Base-by-base conservation (phyloP, 2,329 filamentous ascomycete species). In the Colletotrichum coccodes region DNA sequence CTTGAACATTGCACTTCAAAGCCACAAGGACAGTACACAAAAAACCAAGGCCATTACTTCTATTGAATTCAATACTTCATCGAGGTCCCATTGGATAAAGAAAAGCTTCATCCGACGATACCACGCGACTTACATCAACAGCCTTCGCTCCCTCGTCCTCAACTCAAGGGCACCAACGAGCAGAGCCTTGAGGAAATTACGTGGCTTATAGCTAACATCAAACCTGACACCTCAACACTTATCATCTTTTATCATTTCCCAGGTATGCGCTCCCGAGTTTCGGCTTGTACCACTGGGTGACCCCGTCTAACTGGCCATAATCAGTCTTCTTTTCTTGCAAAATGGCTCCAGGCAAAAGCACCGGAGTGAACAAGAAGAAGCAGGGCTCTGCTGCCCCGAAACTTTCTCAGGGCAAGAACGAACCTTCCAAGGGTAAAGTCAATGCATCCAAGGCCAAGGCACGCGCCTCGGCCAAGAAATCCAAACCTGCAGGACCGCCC, bases 291-390 rank as follows among this genome's bases (percentile, higher is more conserved):
- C 12, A 9, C 49, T 36, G 6, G 30, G 23, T 23, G 11, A 18
- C 30, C n/a, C 12, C 12, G 8, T 4, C n/a, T 53, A 6, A 53
- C 11, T 18, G 6, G 28, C 30, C 6, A 14, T 34, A n/a, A 18
- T 34, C 49, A 53, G 49, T 18, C 30, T 23, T 23, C 30, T 21
- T 14, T 34, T 16, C 9, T 14, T 11, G 1, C 52, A 50, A 9
- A 23, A 64, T 64, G 60, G 52, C 60, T 23, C 42, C 60, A 38
- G 18, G n/a, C 34, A 61, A 61, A 26, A 57, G 7, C 1, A 32
- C 52, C 23, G 44, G 53, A n/a, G 23, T 34, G 9, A 18, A 32
- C 38, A 52, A 16, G n/a, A 62, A 53, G 49, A 59, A 34, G 32
- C 49, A 52, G 30, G 16, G 7, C 30, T 34, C 49, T 52, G 30